Percentiles rank a stretch among this genome's conserved stretches.
Conservation (phyloP, 2,329 filamentous ascomycete species). For the Fusarium coffeatum region DNA sequence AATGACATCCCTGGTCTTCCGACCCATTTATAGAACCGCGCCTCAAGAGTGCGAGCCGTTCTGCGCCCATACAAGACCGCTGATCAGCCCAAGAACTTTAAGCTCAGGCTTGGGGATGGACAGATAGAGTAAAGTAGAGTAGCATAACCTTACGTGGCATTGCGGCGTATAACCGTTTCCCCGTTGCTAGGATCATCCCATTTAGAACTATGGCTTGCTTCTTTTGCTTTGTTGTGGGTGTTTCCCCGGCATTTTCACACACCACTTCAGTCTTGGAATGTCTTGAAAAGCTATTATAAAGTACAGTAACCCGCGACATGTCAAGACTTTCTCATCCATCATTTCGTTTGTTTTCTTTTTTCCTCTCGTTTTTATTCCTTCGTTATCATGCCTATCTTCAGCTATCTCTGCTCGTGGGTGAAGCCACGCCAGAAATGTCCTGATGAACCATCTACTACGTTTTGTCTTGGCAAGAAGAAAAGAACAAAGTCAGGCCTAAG, state of each 20-base stretch:
- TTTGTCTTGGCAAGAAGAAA: constrained; percentile 42
- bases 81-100: constrained; percentile 19
- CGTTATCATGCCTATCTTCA: constrained; percentile 38
- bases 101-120: neutral
- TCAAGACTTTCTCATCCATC: neutral
- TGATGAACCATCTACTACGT: constrained; percentile 28
- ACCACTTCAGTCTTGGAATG: constrained; percentile 10
- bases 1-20: neutral
- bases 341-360: constrained; percentile 6
- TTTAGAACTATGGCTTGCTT: constrained; percentile 10
- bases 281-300: constrained; percentile 23
- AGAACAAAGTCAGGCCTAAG: constrained; percentile 27
- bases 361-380: neutral
- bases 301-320: neutral
- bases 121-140: constrained; percentile 1
- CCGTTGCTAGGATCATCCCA: constrained; percentile 33
- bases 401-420: constrained; percentile 42
- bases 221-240: constrained; percentile 13
- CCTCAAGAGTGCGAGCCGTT: constrained; percentile 21
- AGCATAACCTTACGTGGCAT: constrained; percentile 35
- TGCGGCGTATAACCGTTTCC: constrained; percentile 37
- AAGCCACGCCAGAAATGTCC: constrained; percentile 33
- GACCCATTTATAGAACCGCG: constrained; percentile 43
- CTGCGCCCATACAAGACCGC: constrained; percentile 10
- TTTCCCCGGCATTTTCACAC: constrained; percentile 28